phyloP scores from a whole-genome alignment of 2,329 filamentous ascomycete genomes.

The Dactylella cylindrospora region DNA sequence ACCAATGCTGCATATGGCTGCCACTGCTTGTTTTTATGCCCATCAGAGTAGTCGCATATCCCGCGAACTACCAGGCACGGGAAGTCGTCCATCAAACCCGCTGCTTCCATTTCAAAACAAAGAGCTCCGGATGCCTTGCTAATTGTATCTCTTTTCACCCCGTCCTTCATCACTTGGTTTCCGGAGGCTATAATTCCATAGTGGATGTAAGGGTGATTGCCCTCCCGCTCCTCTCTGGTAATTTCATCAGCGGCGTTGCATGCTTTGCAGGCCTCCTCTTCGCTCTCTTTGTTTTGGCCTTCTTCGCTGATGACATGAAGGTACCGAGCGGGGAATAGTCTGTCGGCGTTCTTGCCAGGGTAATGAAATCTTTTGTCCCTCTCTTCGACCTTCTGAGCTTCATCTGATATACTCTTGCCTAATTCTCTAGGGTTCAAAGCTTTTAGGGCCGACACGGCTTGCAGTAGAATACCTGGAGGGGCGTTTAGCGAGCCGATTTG shows the following conservation, averaged over 20 bases:
- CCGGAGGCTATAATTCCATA: no score
- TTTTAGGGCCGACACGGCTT: neutral
- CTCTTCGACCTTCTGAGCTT: neutral
- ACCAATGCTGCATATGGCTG: constrained; percentile 6
- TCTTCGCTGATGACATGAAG: no score
- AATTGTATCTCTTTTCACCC: constrained; percentile 13
- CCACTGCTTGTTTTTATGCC: constrained; percentile 19
- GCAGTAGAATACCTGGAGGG: constrained; percentile 5
- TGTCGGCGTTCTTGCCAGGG: no score
- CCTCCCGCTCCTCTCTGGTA: no score
- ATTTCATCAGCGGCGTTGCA: no score
- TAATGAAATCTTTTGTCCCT: neutral
- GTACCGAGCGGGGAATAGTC: no score
- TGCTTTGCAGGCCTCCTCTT: no score
- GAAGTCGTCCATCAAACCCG: constrained; percentile 15
- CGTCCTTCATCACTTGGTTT: no score
- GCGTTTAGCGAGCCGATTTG: neutral
- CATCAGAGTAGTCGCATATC: constrained; percentile 16
- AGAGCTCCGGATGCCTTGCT: constrained; percentile 2
- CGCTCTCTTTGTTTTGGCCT: no score
- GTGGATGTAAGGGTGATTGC: no score
- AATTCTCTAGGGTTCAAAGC: no score
- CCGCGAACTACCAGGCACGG: constrained; percentile 6
- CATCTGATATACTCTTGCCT: neutral
- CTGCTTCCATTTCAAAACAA: no score